Base-by-base conservation (phyloP, 768 basidiomycete species). In the Fomitopsis serialis region DNA sequence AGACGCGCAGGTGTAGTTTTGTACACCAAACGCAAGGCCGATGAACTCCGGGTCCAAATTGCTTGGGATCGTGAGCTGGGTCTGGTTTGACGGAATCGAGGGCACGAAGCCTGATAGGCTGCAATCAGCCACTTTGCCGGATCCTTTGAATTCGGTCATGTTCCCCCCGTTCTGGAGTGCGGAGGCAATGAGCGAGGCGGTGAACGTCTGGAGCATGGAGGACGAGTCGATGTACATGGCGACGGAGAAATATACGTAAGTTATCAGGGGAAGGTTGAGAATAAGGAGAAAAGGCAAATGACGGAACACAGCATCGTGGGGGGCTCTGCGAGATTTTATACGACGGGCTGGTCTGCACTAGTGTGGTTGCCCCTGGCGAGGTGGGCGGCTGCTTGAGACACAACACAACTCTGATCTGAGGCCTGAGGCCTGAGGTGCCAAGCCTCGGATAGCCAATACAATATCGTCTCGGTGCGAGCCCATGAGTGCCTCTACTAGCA, bases 1-100 rank as follows among this genome's bases (percentile, higher is more conserved):
- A 34, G 55, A 50, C 9, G 58, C 62, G 61, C 81, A 82, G 25
- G 78, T 81, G 63, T 81, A 83, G 63, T 81, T 81, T 61, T 81
- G 80, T 13, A 71, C 72, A 22, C 79, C 77, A 47, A 79, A 63
- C 11, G 68, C 78, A n/a, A 80, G 62, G 12, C 69, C 73, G 48
- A 81, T 71, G 62, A 70, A 78, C 8, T 66, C 50, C 10, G 63
- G 69, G 0, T 73, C 67, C 0, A 66, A 52, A 15, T 58, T 54
- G 3, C 66, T 63, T 3, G 78, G 78, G n/a, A 63, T 62, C 2
- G 69, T 61, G 45, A 80, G 65, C 45, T 60, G 54, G 2, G 67
- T 66, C 56, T 71, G 69, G 21, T 62, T 53, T 7, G 61, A 35
- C 15, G 68, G 68, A 45, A 72, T 62, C 12, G 58, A 50, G 24